Percentiles rank a stretch among this genome's conserved stretches.
These are phyloP conservation scores for Dysphania ambrosioides DNA, from an alignment of 148 eudicot species.

Conservation along the genomic window DNA sequence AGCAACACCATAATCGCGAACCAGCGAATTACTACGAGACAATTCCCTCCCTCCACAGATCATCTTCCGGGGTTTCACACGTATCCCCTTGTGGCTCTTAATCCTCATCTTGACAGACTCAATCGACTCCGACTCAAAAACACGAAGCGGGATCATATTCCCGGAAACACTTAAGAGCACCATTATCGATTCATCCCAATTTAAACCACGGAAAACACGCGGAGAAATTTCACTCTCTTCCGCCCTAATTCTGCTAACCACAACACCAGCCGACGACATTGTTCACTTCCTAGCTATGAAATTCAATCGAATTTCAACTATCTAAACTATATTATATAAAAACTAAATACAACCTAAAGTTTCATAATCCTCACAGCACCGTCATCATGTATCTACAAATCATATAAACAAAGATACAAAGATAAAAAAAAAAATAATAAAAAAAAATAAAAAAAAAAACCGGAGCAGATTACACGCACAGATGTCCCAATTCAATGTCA, in stretches of 20 bases:
- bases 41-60: conserved; percentile 82
- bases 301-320: conserved; percentile 15
- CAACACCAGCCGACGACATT: conserved; percentile 79
- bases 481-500: conserved; percentile 19
- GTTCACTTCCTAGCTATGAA: conserved; percentile 1
- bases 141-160: conserved; percentile 57
- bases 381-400: conserved; percentile 5
- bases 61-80: conserved; percentile 63
- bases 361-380: conserved; percentile 8
- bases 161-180: conserved; percentile 63
- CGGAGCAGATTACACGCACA: background rate
- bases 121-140: conserved; percentile 66
- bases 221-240: conserved; percentile 45
- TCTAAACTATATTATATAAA: conserved; percentile 20
- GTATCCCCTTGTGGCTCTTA: conserved; percentile 66
- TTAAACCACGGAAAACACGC: conserved; percentile 34
- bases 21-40: conserved; percentile 68
- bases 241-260: conserved; percentile 45
- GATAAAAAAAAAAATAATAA: too few species aligned
- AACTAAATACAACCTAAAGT: background rate
- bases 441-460: too few species aligned
- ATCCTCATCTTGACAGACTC: conserved; percentile 74
- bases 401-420: background rate
- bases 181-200: conserved; percentile 43
- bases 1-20: conserved; percentile 68